phyloP scores from a whole-genome alignment of 768 basidiomycete genomes.

The Pleurotus citrinopileatus region DNA sequence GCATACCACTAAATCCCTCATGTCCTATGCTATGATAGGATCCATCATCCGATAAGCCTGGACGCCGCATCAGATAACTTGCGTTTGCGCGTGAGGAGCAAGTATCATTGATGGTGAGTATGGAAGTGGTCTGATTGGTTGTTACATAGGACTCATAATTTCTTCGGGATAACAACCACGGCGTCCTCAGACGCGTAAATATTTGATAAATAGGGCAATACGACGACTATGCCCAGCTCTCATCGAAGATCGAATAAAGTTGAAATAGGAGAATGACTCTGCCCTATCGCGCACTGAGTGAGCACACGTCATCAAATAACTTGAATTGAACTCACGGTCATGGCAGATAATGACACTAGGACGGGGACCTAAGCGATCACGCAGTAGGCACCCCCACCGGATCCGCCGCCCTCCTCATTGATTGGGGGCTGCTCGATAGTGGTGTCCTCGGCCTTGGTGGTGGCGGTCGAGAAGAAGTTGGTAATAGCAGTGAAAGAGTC shows the following conservation, averaged over 20 bases:
- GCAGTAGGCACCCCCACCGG: slow-evolving; percentile 9
- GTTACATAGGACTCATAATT: too few species aligned
- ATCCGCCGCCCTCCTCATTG: slow-evolving; percentile 5
- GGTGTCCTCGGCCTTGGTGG: slow-evolving; percentile 3
- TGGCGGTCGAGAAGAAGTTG: slow-evolving; percentile 11
- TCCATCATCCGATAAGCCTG: too few species aligned
- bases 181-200: slow-evolving; percentile 6
- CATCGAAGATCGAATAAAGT: background rate
- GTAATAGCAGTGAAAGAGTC: slow-evolving; percentile 8
- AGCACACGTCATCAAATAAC: background rate
- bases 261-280: background rate
- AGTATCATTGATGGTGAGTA: too few species aligned
- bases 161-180: too few species aligned
- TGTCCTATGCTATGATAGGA: too few species aligned
- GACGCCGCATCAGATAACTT: too few species aligned
- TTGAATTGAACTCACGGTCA: background rate
- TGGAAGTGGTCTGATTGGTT: too few species aligned
- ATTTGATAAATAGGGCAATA: background rate
- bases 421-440: slow-evolving; percentile 7
- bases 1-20: too few species aligned
- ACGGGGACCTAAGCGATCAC: slow-evolving; percentile 10
- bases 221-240: too few species aligned
- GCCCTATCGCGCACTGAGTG: background rate
- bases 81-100: too few species aligned
- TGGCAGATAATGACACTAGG: background rate